Evolutionary conservation across 2,329 filamentous ascomycete species (phyloP).

Genomic region (Plenodomus tracheiphilus): DNA sequence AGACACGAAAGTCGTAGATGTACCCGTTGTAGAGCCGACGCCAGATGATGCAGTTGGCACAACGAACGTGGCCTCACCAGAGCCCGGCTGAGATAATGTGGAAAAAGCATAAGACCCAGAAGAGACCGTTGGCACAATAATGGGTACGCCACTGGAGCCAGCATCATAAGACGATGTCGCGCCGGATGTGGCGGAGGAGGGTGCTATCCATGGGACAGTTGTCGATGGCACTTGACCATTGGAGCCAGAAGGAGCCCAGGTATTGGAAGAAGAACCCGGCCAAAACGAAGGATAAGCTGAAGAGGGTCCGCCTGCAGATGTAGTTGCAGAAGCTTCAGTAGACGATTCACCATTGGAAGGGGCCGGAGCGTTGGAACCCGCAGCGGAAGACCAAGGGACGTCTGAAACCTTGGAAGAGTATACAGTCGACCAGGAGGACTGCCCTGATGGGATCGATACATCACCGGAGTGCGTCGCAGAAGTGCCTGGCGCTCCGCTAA

Average conservation of each 20-base stretch:
- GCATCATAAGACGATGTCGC: neutral
- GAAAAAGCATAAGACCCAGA: too few relatives aligned
- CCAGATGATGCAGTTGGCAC: neutral
- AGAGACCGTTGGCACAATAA: neutral
- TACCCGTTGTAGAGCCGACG: neutral
- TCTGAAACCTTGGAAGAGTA: neutral
- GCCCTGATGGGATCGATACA: neutral
- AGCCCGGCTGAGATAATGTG: too few relatives aligned
- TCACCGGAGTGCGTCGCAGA: neutral
- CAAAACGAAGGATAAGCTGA: neutral
- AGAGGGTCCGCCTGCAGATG: neutral
- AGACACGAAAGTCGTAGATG: neutral
- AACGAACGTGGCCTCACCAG: too few relatives aligned
- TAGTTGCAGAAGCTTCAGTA: neutral
- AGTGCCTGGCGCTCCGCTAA: neutral
- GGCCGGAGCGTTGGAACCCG: neutral
- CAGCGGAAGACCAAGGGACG: neutral
- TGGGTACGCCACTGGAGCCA: neutral
- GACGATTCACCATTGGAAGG: neutral
- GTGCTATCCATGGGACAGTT: neutral
- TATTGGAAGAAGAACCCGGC: neutral
- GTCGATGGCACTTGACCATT: too few relatives aligned
- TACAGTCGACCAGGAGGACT: neutral
- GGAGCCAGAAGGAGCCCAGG: neutral
- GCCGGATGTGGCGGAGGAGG: neutral